Percentiles rank a stretch among this genome's conserved stretches.
These are phyloP conservation scores for Debaryomycetaceae sp. DNA, from an alignment of 1,139 yeast species.

Conservation along the genomic window DNA sequence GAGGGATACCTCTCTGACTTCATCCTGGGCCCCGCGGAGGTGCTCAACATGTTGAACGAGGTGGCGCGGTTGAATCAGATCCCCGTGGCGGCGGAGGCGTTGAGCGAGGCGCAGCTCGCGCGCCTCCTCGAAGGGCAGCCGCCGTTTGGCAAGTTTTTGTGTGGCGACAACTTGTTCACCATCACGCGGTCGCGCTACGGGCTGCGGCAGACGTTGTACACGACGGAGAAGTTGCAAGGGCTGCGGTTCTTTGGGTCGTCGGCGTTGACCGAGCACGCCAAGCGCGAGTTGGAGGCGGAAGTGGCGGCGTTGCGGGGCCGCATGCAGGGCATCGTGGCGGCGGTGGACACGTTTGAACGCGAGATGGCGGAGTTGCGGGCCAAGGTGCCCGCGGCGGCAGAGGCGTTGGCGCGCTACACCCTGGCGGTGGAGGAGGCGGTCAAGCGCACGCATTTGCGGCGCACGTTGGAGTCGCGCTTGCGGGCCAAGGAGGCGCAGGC, in stretches of 20 bases:
- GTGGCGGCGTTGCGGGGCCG: constrained; percentile 12
- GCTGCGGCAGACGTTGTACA: constrained; percentile 41
- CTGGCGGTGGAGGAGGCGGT: constrained; percentile 6
- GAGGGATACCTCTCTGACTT: constrained; percentile 77
- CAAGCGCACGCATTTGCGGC: constrained; percentile 17
- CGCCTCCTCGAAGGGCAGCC: constrained; percentile 36
- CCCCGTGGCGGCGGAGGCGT: constrained; percentile 52
- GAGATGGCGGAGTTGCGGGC: constrained; percentile 5
- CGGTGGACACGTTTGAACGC: constrained; percentile 15
- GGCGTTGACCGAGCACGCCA: constrained; percentile 32
- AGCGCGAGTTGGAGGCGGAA: constrained; percentile 16
- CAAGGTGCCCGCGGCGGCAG: constrained; percentile 6
- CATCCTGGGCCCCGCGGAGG: constrained; percentile 70
- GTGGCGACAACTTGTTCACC: constrained; percentile 51
- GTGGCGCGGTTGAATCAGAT: constrained; percentile 53
- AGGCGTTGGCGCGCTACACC: constrained; percentile 16
- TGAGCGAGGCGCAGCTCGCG: constrained; percentile 39
- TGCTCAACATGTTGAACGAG: constrained; percentile 68
- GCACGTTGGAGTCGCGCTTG: constrained; percentile 20
- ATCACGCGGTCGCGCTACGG: constrained; percentile 59
- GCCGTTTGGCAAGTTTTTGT: constrained; percentile 52
- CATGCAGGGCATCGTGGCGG: constrained; percentile 8
- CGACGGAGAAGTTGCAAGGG: constrained; percentile 30
- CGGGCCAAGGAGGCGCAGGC: constrained; percentile 21
- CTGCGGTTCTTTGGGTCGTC: constrained; percentile 37